Evolutionary conservation across 2,329 filamentous ascomycete genomes (phyloP).

Genomic region (Pseudogymnoascus sp.): DNA sequence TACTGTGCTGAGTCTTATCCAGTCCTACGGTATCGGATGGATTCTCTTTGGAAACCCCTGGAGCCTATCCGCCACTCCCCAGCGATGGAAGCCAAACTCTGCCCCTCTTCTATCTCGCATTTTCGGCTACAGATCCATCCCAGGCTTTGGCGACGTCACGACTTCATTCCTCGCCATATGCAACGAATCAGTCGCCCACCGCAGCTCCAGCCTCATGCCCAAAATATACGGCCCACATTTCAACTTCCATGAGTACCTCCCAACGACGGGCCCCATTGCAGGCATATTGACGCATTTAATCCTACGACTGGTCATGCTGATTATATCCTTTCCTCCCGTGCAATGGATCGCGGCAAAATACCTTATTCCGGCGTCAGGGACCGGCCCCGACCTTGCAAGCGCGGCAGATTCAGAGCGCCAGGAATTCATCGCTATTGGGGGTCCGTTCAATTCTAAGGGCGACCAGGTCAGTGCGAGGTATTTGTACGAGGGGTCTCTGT

Average conservation of each 20-base stretch:
- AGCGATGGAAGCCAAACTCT: background rate
- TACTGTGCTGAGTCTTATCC: conserved; percentile 9
- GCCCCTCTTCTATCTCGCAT: background rate
- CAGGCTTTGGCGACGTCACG: conserved; percentile 1
- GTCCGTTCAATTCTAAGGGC: background rate
- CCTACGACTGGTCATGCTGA: background rate
- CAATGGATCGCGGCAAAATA: background rate
- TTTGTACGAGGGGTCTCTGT: background rate
- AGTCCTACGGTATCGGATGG: conserved; percentile 7
- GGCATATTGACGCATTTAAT: background rate
- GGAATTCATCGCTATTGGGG: background rate
- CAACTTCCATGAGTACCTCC: background rate
- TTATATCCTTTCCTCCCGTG: background rate
- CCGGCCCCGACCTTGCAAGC: background rate
- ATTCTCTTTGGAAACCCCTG: conserved; percentile 9
- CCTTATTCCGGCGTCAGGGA: background rate
- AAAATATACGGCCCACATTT: conserved; percentile 8
- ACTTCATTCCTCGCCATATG: conserved; percentile 12
- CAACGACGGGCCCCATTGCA: background rate
- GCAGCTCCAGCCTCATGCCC: conserved; percentile 9
- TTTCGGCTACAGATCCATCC: conserved; percentile 7
- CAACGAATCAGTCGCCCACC: conserved; percentile 10
- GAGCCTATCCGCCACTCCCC: background rate
- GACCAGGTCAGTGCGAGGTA: background rate
- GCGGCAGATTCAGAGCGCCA: background rate